Evolutionary conservation across 768 basidiomycete genomes (phyloP).

Genomic region (Lanmaoa rubissima): DNA sequence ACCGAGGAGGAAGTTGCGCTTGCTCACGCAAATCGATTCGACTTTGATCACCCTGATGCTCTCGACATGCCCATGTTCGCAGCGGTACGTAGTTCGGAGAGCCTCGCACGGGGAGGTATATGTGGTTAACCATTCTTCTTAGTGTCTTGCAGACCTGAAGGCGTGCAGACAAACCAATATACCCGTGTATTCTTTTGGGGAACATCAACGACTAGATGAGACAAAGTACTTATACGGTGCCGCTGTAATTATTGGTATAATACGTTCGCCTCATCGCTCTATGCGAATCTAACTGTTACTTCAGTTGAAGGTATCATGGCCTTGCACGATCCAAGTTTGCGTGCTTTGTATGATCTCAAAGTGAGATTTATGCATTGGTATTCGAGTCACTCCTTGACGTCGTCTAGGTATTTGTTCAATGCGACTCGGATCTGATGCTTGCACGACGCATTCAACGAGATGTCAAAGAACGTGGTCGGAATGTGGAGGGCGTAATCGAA

Average conservation of each 20-base stretch:
- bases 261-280: not conserved
- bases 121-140: not conserved
- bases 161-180: constrained; percentile 81
- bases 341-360: constrained; percentile 90
- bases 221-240: constrained; percentile 92
- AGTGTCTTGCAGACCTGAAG: constrained; percentile 89
- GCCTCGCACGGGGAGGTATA: not conserved
- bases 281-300: not conserved
- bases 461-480: constrained; percentile 81
- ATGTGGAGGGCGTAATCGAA: constrained; percentile 83
- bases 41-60: constrained; percentile 91
- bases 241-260: constrained; percentile 79
- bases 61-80: constrained; percentile 90
- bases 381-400: not conserved
- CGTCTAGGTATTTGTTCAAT: constrained; percentile 80
- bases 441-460: constrained; percentile 89
- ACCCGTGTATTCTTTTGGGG: constrained; percentile 90
- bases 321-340: constrained; percentile 72
- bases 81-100: constrained; percentile 45
- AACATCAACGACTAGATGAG: constrained; percentile 80
- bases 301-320: constrained; percentile 91
- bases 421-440: constrained; percentile 96
- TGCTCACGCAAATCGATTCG: constrained; percentile 79
- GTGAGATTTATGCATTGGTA: constrained; percentile 35
- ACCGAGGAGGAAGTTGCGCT: constrained; percentile 73